These are phyloP conservation scores for Blastocrithidia nonstop DNA, from an alignment of 208 protist genomes.

Conservation along the genomic window DNA sequence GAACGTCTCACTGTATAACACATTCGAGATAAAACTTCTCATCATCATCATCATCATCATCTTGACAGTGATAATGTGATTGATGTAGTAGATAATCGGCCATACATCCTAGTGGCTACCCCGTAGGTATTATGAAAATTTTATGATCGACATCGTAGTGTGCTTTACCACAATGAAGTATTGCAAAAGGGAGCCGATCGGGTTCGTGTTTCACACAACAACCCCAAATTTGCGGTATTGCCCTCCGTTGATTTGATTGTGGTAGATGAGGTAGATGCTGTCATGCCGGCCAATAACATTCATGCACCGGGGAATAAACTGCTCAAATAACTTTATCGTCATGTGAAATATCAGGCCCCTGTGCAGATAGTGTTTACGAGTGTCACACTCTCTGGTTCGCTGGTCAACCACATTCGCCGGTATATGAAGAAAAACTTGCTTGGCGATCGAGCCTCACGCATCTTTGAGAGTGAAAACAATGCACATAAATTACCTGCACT, in stretches of 20 bases:
- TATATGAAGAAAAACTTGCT: slow-evolving; percentile 84
- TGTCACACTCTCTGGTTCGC: slow-evolving; percentile 68
- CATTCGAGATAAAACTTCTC: not conserved
- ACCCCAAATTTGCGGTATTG: slow-evolving; percentile 48
- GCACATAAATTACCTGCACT: not conserved
- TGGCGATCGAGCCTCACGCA: slow-evolving; percentile 32
- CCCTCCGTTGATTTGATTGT: slow-evolving; percentile 61
- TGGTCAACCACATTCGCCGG: slow-evolving; percentile 72
- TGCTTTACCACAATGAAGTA: slow-evolving; percentile 12
- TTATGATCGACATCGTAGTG: slow-evolving; percentile 26
- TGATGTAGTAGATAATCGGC: slow-evolving; percentile 35
- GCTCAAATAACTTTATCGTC: slow-evolving; percentile 65
- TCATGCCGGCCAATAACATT: slow-evolving; percentile 49
- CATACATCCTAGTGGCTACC: slow-evolving; percentile 70
- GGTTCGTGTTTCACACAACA: slow-evolving; percentile 12
- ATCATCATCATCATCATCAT: not conserved
- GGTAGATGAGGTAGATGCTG: slow-evolving; percentile 79
- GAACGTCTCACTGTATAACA: slow-evolving; percentile 35
- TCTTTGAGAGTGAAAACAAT: slow-evolving; percentile 36
- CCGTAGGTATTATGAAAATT: slow-evolving; percentile 65
- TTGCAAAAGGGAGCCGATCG: too few species aligned
- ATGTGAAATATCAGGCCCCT: slow-evolving; percentile 78
- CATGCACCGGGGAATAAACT: slow-evolving; percentile 60
- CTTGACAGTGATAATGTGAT: not conserved
- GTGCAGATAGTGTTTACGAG: slow-evolving; percentile 80